These are phyloP conservation scores for Xylaria telfairii DNA, from an alignment of 495 filamentous ascomycete species.

Conservation along the genomic window DNA sequence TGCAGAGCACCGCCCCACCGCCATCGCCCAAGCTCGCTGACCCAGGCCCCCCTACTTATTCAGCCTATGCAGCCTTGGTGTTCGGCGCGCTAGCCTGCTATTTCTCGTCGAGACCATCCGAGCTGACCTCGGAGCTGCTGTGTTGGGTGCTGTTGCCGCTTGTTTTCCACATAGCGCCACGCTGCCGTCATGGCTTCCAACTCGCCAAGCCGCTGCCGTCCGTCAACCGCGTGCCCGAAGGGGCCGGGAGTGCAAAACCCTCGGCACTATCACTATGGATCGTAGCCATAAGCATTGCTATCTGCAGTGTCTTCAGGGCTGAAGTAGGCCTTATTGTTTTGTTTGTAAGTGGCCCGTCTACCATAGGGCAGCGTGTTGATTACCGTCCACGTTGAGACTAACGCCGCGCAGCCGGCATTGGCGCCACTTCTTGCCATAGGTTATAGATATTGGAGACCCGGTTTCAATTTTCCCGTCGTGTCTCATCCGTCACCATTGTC, in stretches of 20 bases:
- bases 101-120: constrained; percentile 19
- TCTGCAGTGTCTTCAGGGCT: constrained; percentile 17
- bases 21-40: not conserved
- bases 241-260: not conserved
- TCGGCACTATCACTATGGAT: constrained; percentile 23
- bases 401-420: constrained; percentile 24
- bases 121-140: constrained; percentile 28
- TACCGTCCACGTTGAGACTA: not conserved
- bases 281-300: constrained; percentile 14
- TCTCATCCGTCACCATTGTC: constrained; percentile 12
- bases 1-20: not conserved
- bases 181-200: not conserved
- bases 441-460: constrained; percentile 18
- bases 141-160: constrained; percentile 27
- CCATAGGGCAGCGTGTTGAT: not conserved
- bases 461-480: not conserved
- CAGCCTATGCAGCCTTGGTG: constrained; percentile 23
- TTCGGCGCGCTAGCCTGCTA: not conserved
- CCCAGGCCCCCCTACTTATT: not conserved
- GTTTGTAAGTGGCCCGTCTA: constrained; percentile 22
- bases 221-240: not conserved
- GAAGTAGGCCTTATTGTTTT: constrained; percentile 15
- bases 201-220: not conserved
- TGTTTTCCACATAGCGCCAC: constrained; percentile 17
- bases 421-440: constrained; percentile 26